These are phyloP conservation scores for Fomitopsis pinicola DNA, from an alignment of 1,284 basidiomycete genomes.

Conservation along the genomic window DNA sequence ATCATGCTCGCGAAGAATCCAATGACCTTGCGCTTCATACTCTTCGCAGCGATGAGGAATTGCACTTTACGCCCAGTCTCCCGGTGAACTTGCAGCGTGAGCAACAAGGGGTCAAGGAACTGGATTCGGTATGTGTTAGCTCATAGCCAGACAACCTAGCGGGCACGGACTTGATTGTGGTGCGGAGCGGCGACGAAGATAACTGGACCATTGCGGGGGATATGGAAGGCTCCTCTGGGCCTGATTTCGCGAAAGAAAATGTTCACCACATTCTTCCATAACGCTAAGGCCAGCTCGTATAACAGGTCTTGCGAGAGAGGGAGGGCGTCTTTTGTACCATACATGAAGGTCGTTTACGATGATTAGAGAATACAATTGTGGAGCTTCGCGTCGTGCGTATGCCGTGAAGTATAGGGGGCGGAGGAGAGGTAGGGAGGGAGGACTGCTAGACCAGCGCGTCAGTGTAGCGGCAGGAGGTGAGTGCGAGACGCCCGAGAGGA, in stretches of 20 bases:
- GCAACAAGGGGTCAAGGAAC: constrained; percentile 94
- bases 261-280: constrained; percentile 85
- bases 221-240: constrained; percentile 92
- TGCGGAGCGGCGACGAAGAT: constrained; percentile 98
- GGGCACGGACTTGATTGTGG: constrained; percentile 77
- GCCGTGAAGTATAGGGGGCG: constrained; percentile 8
- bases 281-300: constrained; percentile 67
- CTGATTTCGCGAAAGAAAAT: constrained; percentile 98
- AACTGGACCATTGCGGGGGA: constrained; percentile 88
- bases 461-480: not conserved
- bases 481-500: not conserved
- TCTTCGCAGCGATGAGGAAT: constrained; percentile 93
- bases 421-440: constrained; percentile 3
- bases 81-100: constrained; percentile 84
- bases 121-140: constrained; percentile 29
- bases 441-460: not conserved
- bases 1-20: constrained; percentile 86
- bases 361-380: not conserved
- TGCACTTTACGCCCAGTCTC: constrained; percentile 84
- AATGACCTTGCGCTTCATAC: constrained; percentile 77
- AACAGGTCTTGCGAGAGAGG: constrained; percentile 11
- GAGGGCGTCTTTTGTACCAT: constrained; percentile 1
- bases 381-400: constrained; percentile 1
- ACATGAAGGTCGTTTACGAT: not conserved
- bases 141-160: constrained; percentile 2